Evolutionary conservation across 2,329 filamentous ascomycete genomes (phyloP).

Genomic region (Laburnicola sp.): DNA sequence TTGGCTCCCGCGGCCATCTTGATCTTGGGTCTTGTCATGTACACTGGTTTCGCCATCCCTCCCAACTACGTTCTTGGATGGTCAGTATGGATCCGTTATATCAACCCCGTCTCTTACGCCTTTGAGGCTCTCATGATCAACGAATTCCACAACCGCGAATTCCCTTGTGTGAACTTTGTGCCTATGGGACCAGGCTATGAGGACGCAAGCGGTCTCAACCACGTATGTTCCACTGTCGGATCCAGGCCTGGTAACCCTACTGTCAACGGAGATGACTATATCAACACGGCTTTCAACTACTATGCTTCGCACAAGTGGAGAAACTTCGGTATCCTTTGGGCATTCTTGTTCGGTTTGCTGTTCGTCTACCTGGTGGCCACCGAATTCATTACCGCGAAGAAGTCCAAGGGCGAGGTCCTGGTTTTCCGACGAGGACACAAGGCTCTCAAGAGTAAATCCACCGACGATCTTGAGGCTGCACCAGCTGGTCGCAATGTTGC

Average conservation of each 20-base stretch:
- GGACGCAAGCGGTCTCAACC: conserved; percentile 30
- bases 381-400: conserved; percentile 53
- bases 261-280: conserved; percentile 48
- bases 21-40: conserved; percentile 67
- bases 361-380: conserved; percentile 49
- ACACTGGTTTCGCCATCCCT: conserved; percentile 67
- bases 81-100: conserved; percentile 81
- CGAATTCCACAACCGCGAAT: conserved; percentile 72
- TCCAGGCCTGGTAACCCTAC: conserved; percentile 42
- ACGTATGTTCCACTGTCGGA: conserved; percentile 49
- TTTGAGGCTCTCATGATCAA: conserved; percentile 84
- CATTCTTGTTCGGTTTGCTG: conserved; percentile 51
- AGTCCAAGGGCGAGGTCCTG: conserved; percentile 56
- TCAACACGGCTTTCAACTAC: conserved; percentile 41
- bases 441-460: conserved; percentile 53
- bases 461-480: conserved; percentile 48
- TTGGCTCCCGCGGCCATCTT: conserved; percentile 60
- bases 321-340: conserved; percentile 53
- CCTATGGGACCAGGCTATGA: conserved; percentile 49
- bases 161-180: conserved; percentile 53
- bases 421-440: conserved; percentile 54
- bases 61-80: conserved; percentile 71
- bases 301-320: conserved; percentile 49
- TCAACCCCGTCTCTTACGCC: conserved; percentile 77
- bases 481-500: conserved; percentile 36